Evolutionary conservation across 495 filamentous ascomycete species (phyloP).

Genomic region (Penicillium riverlandense): DNA sequence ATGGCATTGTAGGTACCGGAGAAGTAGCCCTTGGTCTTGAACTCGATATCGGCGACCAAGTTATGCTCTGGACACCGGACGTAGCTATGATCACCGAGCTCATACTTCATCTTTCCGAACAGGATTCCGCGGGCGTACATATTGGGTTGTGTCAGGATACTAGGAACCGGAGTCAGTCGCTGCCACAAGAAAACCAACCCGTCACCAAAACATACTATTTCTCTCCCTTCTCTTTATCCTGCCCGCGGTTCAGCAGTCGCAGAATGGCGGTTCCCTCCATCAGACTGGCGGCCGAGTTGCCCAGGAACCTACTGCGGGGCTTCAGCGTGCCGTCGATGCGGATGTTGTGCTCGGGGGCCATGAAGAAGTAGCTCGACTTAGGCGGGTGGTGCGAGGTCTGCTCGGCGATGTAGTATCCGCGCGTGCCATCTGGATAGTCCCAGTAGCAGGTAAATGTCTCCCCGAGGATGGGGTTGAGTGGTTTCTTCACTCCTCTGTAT

Average conservation of each 20-base stretch:
- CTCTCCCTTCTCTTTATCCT: conserved; percentile 58
- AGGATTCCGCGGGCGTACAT: conserved; percentile 98
- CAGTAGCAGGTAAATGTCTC: conserved; percentile 94
- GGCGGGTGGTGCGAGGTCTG: conserved; percentile 96
- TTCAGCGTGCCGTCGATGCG: conserved; percentile 94
- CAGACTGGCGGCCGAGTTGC: conserved; percentile 94
- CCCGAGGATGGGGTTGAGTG: conserved; percentile 92
- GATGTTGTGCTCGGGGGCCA: conserved; percentile 91
- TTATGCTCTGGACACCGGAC: conserved; percentile 86
- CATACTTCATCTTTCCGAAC: conserved; percentile 99
- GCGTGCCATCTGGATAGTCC: conserved; percentile 81
- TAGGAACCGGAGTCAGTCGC: conserved; percentile 20
- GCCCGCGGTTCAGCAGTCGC: conserved; percentile 69
- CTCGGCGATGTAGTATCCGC: conserved; percentile 92
- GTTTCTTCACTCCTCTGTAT: conserved; percentile 91
- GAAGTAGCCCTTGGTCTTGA: conserved; percentile 98
- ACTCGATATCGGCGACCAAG: conserved; percentile 88
- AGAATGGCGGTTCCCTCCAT: conserved; percentile 95
- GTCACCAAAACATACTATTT: conserved; percentile 62
- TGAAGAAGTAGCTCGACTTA: conserved; percentile 98
- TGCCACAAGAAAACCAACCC: background rate
- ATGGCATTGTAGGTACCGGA: conserved; percentile 95
- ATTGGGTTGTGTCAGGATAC: conserved; percentile 91
- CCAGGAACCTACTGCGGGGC: conserved; percentile 92
- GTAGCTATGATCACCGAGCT: conserved; percentile 92